Evolutionary conservation across 1,284 basidiomycete genomes (phyloP).

Genomic region (Trametes hirsuta): DNA sequence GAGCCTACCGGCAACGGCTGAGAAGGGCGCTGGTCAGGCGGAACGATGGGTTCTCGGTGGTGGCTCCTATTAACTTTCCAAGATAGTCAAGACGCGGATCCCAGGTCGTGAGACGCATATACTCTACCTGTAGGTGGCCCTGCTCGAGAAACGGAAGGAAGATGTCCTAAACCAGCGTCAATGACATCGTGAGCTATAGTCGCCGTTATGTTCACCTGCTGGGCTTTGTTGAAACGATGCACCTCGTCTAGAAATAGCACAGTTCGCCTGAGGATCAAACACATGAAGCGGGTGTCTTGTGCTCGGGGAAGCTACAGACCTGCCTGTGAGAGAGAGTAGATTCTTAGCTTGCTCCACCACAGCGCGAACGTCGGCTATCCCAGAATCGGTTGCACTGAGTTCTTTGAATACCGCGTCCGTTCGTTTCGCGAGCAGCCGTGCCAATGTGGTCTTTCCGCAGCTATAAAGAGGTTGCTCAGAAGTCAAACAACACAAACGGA

Average conservation of each 20-base stretch:
- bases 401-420: conserved; percentile 72
- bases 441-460: conserved; percentile 83
- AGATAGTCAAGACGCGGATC: conserved; percentile 11
- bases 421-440: conserved; percentile 66
- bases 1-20: conserved; percentile 75
- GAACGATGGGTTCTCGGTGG: conserved; percentile 93
- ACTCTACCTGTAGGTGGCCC: conserved; percentile 70
- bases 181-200: background rate
- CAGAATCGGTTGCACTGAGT: conserved; percentile 75
- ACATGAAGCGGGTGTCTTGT: background rate
- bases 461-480: conserved; percentile 32
- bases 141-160: conserved; percentile 84
- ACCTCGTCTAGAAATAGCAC: conserved; percentile 87
- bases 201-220: conserved; percentile 56
- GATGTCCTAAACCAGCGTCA: conserved; percentile 54
- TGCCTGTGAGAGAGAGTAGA: conserved; percentile 68
- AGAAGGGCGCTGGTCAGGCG: conserved; percentile 78
- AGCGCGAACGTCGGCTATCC: conserved; percentile 78
- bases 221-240: conserved; percentile 85
- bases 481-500: background rate
- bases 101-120: conserved; percentile 23
- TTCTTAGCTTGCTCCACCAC: conserved; percentile 84
- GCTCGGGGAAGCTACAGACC: conserved; percentile 40
- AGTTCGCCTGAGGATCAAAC: conserved; percentile 51
- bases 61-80: conserved; percentile 77